Evolutionary conservation across 176 grass and related monocot genomes (phyloP).

Genomic region (Lolium rigidum): DNA sequence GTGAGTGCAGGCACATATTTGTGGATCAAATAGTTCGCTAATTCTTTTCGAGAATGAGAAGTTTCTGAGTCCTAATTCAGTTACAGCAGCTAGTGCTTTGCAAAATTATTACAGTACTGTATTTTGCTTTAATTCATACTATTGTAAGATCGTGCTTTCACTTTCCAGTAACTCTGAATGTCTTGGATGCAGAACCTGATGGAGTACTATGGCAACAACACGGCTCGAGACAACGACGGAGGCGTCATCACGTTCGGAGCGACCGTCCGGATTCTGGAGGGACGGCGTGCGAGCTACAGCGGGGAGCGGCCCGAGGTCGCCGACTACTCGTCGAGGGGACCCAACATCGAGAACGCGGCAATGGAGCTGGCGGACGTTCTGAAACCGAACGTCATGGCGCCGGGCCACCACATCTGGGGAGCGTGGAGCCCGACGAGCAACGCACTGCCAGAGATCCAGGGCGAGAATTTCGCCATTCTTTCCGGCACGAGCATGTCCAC

Average conservation of each 20-base stretch:
- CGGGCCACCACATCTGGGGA: conserved; percentile 82
- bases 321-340: conserved; percentile 81
- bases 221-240: conserved; percentile 42
- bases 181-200: conserved; percentile 45
- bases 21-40: neutral
- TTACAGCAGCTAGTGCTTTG: neutral
- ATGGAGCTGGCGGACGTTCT: conserved; percentile 70
- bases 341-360: conserved; percentile 63
- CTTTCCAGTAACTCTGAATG: neutral
- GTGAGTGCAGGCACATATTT: conserved; percentile 41
- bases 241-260: conserved; percentile 55
- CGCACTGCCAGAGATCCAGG: conserved; percentile 43
- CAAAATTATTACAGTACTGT: too few species aligned
- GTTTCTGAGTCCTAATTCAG: conserved; percentile 8
- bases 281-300: conserved; percentile 72
- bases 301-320: conserved; percentile 56
- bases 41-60: neutral
- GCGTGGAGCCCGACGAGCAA: conserved; percentile 80
- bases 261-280: conserved; percentile 62
- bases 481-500: conserved; percentile 86
- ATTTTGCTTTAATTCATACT: too few species aligned
- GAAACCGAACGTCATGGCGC: conserved; percentile 92
- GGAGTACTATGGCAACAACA: conserved; percentile 71
- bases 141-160: neutral
- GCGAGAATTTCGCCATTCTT: conserved; percentile 58